Evolutionary conservation across 2,329 filamentous ascomycete species (phyloP), one percentile per base, ranked within the genome.

Genomic region (Penicillium rolfsii): DNA sequence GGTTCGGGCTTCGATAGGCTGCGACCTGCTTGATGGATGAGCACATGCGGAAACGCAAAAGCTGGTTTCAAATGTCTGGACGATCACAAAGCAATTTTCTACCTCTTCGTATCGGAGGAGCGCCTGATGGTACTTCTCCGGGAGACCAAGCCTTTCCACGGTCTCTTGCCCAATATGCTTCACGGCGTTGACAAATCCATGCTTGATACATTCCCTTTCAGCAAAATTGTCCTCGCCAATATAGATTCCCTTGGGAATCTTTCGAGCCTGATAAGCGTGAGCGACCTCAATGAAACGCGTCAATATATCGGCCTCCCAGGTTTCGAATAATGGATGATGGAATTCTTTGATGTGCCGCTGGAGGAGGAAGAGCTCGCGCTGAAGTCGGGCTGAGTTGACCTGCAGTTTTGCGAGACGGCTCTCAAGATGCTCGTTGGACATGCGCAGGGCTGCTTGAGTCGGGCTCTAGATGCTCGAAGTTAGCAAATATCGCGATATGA

Each of bases 241-340:
- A 43, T 61, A 61, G 12, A 71, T 26, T 3, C 67, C 67, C 9
- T 60, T 63, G 1, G 67, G 67, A 28, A 74, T 38, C 48, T 66
- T 72, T 55, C 63, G 63, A 14, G 62, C 50, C 45, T 72, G 68
- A 9, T 55, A 61, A 38, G 66, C 59, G 59, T 73, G 67, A 14
- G 71, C 65, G 24, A 73, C 67, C 49, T 75, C 74, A 52, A 76
- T 69, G n/a, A 76, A 67, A 24, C 72, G 70, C 1, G 74, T 76
- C 14, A 76, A 67, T n/a, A 68, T 68, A 54, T 76, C 71, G 14
- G 74, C 74, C 55, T 76, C 70, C 73, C 74, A 76, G 38, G 66
- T 74, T n/a, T 65, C 63, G 35, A 75, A 65, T 33, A 69, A 60
- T 2, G 74, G 71, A 41, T 67, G 64, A 22, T 70, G 59, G 46